phyloP scores from a whole-genome alignment of 371 early-diverging fungal genomes.

The Mucor racemosus region DNA sequence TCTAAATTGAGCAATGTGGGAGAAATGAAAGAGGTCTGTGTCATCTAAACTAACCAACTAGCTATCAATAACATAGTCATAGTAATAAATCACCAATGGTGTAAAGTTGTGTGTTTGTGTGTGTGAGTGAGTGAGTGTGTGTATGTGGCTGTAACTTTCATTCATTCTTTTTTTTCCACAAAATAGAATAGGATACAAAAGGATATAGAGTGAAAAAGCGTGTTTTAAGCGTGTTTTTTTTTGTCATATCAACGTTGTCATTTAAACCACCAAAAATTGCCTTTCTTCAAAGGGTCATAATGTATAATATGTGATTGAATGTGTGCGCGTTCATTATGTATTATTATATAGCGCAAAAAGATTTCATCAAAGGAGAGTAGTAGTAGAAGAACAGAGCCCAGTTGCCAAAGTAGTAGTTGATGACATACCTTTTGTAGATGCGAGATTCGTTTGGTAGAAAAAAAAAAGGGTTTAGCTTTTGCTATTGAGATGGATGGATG shows the following conservation, averaged over 20 bases:
- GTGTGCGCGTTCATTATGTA: background rate
- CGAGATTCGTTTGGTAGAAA: background rate
- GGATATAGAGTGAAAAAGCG: conserved; percentile 3
- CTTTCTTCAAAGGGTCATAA: conserved; percentile 5
- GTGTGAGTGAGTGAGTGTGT: background rate
- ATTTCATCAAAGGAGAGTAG: conserved; percentile 14
- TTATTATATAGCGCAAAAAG: background rate
- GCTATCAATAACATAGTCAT: background rate
- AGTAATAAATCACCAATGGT: background rate
- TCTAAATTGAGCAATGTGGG: background rate
- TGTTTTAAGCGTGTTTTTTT: background rate
- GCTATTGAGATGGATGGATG: conserved; percentile 16
- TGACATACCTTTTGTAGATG: conserved; percentile 29
- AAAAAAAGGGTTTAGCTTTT: background rate
- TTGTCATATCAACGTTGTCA: conserved; percentile 4
- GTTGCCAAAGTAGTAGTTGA: conserved; percentile 26
- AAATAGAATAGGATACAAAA: background rate
- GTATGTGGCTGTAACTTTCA: background rate
- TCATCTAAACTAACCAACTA: too few relatives aligned
- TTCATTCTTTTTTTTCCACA: background rate
- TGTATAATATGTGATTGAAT: background rate
- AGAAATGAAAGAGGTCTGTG: background rate
- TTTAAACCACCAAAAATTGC: conserved; percentile 4
- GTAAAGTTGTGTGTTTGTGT: background rate
- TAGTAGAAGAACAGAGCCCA: conserved; percentile 15